Percentiles rank a stretch among this genome's conserved stretches.
Evolutionary conservation across 2,329 filamentous ascomycete genomes (phyloP).

Genomic region (Nemania sp.): DNA sequence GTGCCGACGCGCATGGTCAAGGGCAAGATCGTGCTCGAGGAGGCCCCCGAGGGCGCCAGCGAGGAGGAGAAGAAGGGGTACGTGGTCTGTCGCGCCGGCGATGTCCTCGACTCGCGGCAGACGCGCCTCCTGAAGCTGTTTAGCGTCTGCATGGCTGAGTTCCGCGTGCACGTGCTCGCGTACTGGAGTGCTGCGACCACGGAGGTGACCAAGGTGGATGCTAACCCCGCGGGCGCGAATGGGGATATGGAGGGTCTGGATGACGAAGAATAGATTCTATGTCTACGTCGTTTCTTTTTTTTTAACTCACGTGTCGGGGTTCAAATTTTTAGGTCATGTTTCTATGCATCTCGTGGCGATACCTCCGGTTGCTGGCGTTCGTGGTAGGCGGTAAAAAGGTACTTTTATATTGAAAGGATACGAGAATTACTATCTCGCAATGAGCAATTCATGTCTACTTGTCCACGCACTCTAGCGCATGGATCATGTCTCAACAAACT

Average conservation of each 20-base stretch:
- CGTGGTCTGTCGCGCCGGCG: conserved; percentile 84
- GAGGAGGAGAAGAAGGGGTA: conserved; percentile 66
- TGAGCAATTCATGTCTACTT: conserved; percentile 6
- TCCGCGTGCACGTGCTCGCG: conserved; percentile 83
- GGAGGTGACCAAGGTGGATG: conserved; percentile 68
- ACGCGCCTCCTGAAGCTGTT: conserved; percentile 95
- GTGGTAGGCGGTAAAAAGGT: conserved; percentile 37
- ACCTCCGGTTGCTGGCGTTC: conserved; percentile 48
- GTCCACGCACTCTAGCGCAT: background rate
- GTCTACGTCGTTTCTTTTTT: background rate
- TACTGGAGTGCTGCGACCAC: conserved; percentile 72
- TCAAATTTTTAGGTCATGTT: conserved; percentile 27
- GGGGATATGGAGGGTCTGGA: conserved; percentile 38
- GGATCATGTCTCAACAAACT: background rate
- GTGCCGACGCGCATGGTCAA: conserved; percentile 90
- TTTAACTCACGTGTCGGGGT: conserved; percentile 12
- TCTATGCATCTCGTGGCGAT: conserved; percentile 48
- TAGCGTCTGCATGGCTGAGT: conserved; percentile 89
- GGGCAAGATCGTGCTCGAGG: conserved; percentile 82
- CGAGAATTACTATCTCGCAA: conserved; percentile 25
- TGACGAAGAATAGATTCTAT: conserved; percentile 37
- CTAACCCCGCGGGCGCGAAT: conserved; percentile 50
- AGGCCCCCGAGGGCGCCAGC: conserved; percentile 60
- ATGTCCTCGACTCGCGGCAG: conserved; percentile 89
- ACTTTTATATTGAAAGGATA: conserved; percentile 31